phyloP scores from a whole-genome alignment of 2,329 filamentous ascomycete species.

The Aureobasidium lini region DNA sequence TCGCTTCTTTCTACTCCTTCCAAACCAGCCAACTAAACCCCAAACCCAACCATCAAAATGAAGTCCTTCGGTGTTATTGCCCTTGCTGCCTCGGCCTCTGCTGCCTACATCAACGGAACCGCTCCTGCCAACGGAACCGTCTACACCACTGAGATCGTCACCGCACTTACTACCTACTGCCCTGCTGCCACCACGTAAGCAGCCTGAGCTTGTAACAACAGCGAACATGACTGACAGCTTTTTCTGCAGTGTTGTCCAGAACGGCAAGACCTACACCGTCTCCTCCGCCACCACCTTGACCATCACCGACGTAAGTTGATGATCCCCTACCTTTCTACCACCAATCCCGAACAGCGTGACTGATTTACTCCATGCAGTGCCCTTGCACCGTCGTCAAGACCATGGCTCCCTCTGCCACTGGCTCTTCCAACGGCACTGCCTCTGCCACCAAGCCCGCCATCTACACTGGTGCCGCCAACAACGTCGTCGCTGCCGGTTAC shows the following conservation, averaged over 20 bases:
- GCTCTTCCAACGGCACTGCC: not conserved
- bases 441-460: constrained; percentile 1
- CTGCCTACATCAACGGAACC: constrained; percentile 10
- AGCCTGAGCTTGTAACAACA: not conserved
- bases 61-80: constrained; percentile 10
- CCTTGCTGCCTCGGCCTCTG: constrained; percentile 9
- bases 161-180: constrained; percentile 15
- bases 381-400: constrained; percentile 14
- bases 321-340: not conserved
- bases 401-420: not conserved
- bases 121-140: not conserved
- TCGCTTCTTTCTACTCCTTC: not conserved
- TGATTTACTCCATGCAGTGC: not conserved
- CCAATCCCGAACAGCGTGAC: not conserved
- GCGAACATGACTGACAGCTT: not conserved
- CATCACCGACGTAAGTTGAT: constrained; percentile 6
- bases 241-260: constrained; percentile 7
- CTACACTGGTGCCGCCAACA: constrained; percentile 3
- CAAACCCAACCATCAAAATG: constrained; percentile 8
- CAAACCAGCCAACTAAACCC: not conserved
- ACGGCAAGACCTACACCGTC: constrained; percentile 15
- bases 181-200: not conserved
- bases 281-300: constrained; percentile 14
- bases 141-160: constrained; percentile 10
- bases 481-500: not conserved